phyloP scores from a whole-genome alignment of 441 rosid genomes.

The Arabidopsis lyrata region DNA sequence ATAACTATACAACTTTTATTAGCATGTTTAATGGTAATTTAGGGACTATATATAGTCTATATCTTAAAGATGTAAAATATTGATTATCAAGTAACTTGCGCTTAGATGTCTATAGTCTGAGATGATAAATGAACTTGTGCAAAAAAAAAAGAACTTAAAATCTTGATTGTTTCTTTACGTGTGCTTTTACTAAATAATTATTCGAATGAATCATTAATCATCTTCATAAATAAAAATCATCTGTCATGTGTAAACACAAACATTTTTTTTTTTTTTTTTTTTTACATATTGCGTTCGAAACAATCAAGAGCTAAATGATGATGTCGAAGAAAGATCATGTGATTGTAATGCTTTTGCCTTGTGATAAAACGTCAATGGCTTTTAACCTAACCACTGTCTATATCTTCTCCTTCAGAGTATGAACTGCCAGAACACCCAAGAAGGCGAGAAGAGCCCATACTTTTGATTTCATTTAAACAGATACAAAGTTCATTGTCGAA shows the following conservation, averaged over 20 bases:
- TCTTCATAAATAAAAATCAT: neutral
- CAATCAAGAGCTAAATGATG: conserved; percentile 13
- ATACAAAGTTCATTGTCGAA: neutral
- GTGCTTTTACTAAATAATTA: neutral
- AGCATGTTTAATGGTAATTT: neutral
- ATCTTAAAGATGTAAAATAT: conserved; percentile 22
- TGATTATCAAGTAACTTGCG: neutral
- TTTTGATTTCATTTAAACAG: neutral
- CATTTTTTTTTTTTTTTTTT: neutral
- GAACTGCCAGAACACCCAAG: conserved; percentile 7
- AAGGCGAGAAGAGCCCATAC: neutral
- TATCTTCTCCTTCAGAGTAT: neutral
- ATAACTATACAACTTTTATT: neutral
- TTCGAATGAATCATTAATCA: neutral
- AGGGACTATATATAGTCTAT: neutral
- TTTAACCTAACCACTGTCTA: neutral
- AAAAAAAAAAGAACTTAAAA: neutral
- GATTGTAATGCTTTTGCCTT: conserved; percentile 24
- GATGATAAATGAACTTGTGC: too few species aligned
- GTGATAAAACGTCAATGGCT: conserved; percentile 14
- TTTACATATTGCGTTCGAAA: neutral
- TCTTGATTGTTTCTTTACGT: neutral
- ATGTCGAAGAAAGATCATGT: conserved; percentile 3
- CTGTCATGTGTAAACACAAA: neutral
- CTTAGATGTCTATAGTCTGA: neutral